Base-by-base conservation (phyloP, 495 filamentous ascomycete genomes). In the Massariosphaeria phaeospora region DNA sequence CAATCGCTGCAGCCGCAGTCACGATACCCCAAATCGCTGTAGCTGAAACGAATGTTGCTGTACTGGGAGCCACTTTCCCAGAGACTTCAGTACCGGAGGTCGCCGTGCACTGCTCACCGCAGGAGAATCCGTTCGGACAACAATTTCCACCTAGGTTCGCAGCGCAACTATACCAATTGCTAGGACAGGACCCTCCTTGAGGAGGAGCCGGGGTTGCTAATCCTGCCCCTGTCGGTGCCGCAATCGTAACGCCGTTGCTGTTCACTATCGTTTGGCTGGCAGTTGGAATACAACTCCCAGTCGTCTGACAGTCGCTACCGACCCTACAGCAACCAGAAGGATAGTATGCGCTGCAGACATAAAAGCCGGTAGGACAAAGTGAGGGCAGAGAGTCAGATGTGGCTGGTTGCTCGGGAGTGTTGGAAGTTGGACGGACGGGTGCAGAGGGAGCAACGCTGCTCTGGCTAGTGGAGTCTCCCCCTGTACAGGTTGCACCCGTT, bases 271-370 rank as follows among this genome's bases (percentile, higher is more conserved):
- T 86, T 0, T 71, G 75, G 1, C 72, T 76, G 27, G 70, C 47
- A 3, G 61, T 29, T 5, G 63, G 40, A 2, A 63, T 64, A 76
- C 90, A 82, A 65, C 82, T 66, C 54, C 56, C 55, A 5, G 90
- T 77, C 64, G 81, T 69, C 66, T 83, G 82, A 69, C 91, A 96
- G 69, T 94, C 75, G 25, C 90, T 79, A 1, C 88, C 90, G 5
- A 86, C 86, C 21, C 83, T 85, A 69, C 88, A 93, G 70, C 88
- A 93, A 3, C 86, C 86, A 39, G 82, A 82, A 2, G 80, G 76
- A 51, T 86, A 81, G 44, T 78, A 75, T 0, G 79, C 79, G 40
- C 75, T 78, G 65, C 86, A 84, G 45, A 81, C 78, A 70, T 93
- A 93, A 73, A 87, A 88, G 1, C 86, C 83, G 0, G 81, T 79